These are phyloP conservation scores for Rhodosporidiobolus odoratus DNA, from an alignment of 768 basidiomycete species.

Conservation along the genomic window DNA sequence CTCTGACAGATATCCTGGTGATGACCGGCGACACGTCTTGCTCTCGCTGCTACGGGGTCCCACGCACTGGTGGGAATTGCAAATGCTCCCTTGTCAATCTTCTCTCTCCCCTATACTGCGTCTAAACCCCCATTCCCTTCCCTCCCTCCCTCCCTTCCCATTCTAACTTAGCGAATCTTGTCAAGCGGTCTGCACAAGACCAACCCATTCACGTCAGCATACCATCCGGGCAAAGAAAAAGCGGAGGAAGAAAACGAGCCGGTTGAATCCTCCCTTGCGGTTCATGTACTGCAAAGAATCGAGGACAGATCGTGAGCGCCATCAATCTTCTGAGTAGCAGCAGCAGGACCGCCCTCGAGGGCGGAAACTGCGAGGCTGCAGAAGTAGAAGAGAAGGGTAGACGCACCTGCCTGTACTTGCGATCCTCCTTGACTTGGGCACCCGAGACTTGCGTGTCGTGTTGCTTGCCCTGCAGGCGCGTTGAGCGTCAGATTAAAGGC, in stretches of 20 bases:
- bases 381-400: conserved; percentile 12
- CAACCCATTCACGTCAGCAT: conserved; percentile 33
- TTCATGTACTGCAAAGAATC: conserved; percentile 98
- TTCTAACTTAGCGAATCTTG: conserved; percentile 72
- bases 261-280: conserved; percentile 77
- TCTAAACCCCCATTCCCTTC: background rate
- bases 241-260: conserved; percentile 49
- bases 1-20: no score
- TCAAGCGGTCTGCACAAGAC: conserved; percentile 67
- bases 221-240: background rate
- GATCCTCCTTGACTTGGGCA: conserved; percentile 58
- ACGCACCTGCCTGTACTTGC: conserved; percentile 43
- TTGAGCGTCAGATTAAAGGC: no score
- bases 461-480: conserved; percentile 59
- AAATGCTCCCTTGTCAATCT: no score
- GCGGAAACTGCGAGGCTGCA: no score
- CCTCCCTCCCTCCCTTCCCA: background rate
- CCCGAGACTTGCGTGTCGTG: conserved; percentile 74
- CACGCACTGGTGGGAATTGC: background rate
- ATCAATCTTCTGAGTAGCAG: conserved; percentile 26
- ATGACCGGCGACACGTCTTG: no score
- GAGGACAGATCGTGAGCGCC: conserved; percentile 74
- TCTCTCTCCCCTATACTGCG: no score
- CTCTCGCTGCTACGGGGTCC: background rate
- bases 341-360: no score